Evolutionary conservation across 2,329 filamentous ascomycete genomes (phyloP).

Genomic region (Leptodontidium sp.): DNA sequence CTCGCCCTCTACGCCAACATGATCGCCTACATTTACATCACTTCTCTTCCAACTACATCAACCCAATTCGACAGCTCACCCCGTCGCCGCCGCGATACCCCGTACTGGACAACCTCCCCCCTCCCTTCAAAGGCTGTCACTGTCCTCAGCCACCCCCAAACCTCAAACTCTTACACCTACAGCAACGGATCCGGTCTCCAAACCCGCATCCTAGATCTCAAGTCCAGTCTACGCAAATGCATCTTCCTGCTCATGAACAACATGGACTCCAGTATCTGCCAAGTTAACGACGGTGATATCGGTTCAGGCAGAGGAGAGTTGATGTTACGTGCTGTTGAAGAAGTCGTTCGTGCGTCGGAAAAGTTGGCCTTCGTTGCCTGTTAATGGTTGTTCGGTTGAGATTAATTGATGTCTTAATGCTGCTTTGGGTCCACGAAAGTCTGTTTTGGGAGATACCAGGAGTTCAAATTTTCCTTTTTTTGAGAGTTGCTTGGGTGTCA

Average conservation of each 20-base stretch:
- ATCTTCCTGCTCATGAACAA: constrained; percentile 20
- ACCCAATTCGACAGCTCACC: background rate
- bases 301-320: background rate
- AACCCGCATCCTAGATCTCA: background rate
- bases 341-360: constrained; percentile 1
- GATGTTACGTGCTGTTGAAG: background rate
- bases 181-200: background rate
- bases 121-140: constrained; percentile 32
- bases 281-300: background rate
- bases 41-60: constrained; percentile 21
- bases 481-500: background rate
- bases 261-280: constrained; percentile 21
- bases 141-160: constrained; percentile 26
- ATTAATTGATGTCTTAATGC: background rate
- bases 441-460: constrained; percentile 20
- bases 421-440: background rate
- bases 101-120: constrained; percentile 24
- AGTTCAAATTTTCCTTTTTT: background rate
- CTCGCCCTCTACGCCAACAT: constrained; percentile 43
- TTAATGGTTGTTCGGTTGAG: background rate
- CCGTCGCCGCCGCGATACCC: constrained; percentile 21
- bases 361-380: background rate
- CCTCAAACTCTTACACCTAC: background rate
- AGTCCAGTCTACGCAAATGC: constrained; percentile 6
- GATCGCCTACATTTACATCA: constrained; percentile 39